These are phyloP conservation scores for Aspergillus panamensis DNA, from an alignment of 495 filamentous ascomycete species.

Conservation along the genomic window DNA sequence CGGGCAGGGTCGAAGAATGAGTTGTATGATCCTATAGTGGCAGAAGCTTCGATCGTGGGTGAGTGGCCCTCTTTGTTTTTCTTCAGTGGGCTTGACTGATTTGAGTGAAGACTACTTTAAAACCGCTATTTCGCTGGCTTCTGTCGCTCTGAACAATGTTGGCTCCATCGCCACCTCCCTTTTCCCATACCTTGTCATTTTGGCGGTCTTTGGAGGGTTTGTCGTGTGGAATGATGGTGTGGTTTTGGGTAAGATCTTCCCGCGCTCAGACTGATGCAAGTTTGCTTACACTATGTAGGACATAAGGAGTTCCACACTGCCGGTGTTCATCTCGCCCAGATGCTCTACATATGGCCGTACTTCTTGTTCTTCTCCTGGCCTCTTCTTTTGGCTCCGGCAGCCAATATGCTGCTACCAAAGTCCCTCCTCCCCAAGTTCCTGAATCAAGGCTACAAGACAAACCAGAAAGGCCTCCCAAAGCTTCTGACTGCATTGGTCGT, in stretches of 20 bases:
- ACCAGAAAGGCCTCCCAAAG: slow-evolving; percentile 37
- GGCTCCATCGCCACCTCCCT: slow-evolving; percentile 47
- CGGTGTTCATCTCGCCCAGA: slow-evolving; percentile 82
- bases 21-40: slow-evolving; percentile 63
- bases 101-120: slow-evolving; percentile 53
- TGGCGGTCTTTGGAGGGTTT: slow-evolving; percentile 68
- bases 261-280: not conserved
- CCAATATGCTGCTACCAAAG: slow-evolving; percentile 39
- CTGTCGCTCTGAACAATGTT: slow-evolving; percentile 52
- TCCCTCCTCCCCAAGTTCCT: slow-evolving; percentile 36
- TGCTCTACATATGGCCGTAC: slow-evolving; percentile 93
- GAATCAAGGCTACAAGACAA: slow-evolving; percentile 35
- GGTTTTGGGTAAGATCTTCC: slow-evolving; percentile 64
- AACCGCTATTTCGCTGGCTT: slow-evolving; percentile 55
- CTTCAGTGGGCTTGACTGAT: slow-evolving; percentile 22
- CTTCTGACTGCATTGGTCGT: slow-evolving; percentile 34
- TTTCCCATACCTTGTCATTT: slow-evolving; percentile 64
- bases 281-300: slow-evolving; percentile 43
- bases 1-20: slow-evolving; percentile 45
- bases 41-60: slow-evolving; percentile 56
- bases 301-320: slow-evolving; percentile 93
- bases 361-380: slow-evolving; percentile 86
- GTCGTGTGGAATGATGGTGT: slow-evolving; percentile 86
- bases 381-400: slow-evolving; percentile 55
- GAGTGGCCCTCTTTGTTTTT: slow-evolving; percentile 9